Conservation (phyloP, 495 filamentous ascomycete species). For the Talaromyces nanjingensis region DNA sequence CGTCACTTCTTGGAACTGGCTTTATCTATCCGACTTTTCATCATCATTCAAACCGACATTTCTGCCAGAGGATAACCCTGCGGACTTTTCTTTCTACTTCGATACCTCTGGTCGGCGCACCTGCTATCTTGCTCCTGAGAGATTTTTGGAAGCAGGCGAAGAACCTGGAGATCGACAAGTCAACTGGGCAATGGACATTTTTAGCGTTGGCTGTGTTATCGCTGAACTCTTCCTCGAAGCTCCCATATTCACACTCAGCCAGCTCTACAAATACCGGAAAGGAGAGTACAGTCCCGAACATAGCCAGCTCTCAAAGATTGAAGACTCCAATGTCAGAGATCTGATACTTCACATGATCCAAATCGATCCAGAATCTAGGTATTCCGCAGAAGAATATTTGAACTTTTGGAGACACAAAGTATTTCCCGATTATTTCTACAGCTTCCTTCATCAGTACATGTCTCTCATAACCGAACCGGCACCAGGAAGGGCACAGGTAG, state of each 20-base stretch:
- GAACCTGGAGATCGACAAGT: slow-evolving; percentile 55
- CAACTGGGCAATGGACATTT: slow-evolving; percentile 98
- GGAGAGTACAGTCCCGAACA: slow-evolving; percentile 86
- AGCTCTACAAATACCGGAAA: slow-evolving; percentile 88
- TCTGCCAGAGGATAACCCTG: slow-evolving; percentile 93
- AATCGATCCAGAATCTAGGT: slow-evolving; percentile 80
- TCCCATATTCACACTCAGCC: slow-evolving; percentile 85
- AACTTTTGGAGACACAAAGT: slow-evolving; percentile 87
- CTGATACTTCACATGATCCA: slow-evolving; percentile 95
- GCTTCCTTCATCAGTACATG: slow-evolving; percentile 96
- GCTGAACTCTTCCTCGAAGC: slow-evolving; percentile 95
- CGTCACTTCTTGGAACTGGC: slow-evolving; percentile 99
- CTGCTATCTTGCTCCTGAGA: slow-evolving; percentile 94
- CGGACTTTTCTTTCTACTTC: slow-evolving; percentile 96
- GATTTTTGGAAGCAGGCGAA: slow-evolving; percentile 69
- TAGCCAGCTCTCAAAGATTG: slow-evolving; percentile 74
- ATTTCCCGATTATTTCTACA: slow-evolving; percentile 95
- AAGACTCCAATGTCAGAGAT: slow-evolving; percentile 78
- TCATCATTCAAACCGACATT: slow-evolving; percentile 92
- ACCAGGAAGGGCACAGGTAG: slow-evolving; percentile 60
- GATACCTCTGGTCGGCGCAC: slow-evolving; percentile 86
- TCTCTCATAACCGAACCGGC: slow-evolving; percentile 90
- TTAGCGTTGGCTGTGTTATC: slow-evolving; percentile 95
- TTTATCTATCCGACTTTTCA: slow-evolving; percentile 94
- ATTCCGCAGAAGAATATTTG: slow-evolving; percentile 90